Base-by-base conservation (phyloP, 441 rosid genomes). In the Eruca vesicaria region DNA sequence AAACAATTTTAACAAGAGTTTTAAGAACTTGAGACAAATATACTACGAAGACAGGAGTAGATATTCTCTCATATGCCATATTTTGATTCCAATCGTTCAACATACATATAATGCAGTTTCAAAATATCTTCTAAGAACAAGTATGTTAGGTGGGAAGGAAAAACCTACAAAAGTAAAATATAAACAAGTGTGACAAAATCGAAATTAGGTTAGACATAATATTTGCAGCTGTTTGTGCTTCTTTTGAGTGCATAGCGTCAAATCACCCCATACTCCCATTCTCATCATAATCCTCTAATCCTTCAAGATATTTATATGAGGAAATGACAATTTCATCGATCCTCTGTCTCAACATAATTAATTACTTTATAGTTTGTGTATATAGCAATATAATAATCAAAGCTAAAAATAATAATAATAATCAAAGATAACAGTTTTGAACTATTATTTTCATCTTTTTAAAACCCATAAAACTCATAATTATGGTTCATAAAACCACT, bases 211-310 rank as follows among this genome's bases (percentile, higher is more conserved):
- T 7, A 33, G 71, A 66, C 75, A 43, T 70, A 65, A 56, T 33
- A 14, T 56, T 65, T 56, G 76, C 76, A 70, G 76, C 76, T 76
- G n/a, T 76, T 63, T 52, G 38, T 53, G 76, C 80, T 50, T 66
- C 77, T 71, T 77, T 77, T 66, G 68, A 58, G 80, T 66, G 73
- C 80, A 66, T 71, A 35, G 16, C 64, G 77, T 77, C 76, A 77
- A 71, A 41, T 66, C 53, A 66, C 57, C 80, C 77, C 80, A 77
- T 77, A 66, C 80, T 52, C 72, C 76, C 76, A 66, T 23, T 23
- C 26, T 50, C 61, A 71, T 18, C 61, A 23, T 35, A 71, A 58
- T 21, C 71, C 31, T 63, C 76, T 9, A 57, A 45, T 65, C 26
- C 31, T 43, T 43, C 15, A 43, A 43, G 50, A 43, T 41, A n/a